phyloP scores from a whole-genome alignment of 2,329 filamentous ascomycete species.

The Bipolaris zeicola region DNA sequence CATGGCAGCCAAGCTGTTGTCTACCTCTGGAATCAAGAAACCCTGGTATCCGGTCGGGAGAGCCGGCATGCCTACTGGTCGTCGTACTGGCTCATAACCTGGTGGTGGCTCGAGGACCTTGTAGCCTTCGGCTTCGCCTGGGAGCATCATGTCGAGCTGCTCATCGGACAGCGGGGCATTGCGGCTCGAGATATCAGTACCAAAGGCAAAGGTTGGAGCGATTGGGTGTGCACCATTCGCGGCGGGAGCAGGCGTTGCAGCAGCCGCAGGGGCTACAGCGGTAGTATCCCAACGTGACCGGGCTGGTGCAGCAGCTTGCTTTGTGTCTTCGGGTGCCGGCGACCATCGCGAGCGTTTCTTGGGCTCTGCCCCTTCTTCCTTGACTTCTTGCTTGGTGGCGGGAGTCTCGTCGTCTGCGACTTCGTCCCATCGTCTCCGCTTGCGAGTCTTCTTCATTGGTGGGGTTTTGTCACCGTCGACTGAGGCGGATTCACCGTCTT shows the following conservation, averaged over 20 bases:
- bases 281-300: constrained; percentile 47
- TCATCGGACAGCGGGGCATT: constrained; percentile 89
- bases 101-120: constrained; percentile 88
- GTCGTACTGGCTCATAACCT: constrained; percentile 82
- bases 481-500: constrained; percentile 62
- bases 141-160: constrained; percentile 89
- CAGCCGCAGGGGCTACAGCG: constrained; percentile 30
- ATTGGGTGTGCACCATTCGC: constrained; percentile 29
- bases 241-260: constrained; percentile 31
- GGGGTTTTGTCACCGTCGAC: constrained; percentile 73
- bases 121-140: constrained; percentile 87
- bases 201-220: constrained; percentile 67
- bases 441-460: constrained; percentile 64
- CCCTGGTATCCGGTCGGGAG: constrained; percentile 72
- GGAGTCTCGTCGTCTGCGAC: constrained; percentile 51
- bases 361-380: constrained; percentile 27
- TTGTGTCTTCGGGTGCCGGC: constrained; percentile 58
- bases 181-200: constrained; percentile 78
- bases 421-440: constrained; percentile 97
- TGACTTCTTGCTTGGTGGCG: constrained; percentile 22
- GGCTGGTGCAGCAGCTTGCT: constrained; percentile 56
- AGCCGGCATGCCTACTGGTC: constrained; percentile 75
- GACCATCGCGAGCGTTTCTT: constrained; percentile 76
- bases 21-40: constrained; percentile 97
- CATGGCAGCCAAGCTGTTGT: constrained; percentile 73